These are phyloP conservation scores for Salix purpurea DNA, from an alignment of 345 rosid genomes.

Conservation along the genomic window DNA sequence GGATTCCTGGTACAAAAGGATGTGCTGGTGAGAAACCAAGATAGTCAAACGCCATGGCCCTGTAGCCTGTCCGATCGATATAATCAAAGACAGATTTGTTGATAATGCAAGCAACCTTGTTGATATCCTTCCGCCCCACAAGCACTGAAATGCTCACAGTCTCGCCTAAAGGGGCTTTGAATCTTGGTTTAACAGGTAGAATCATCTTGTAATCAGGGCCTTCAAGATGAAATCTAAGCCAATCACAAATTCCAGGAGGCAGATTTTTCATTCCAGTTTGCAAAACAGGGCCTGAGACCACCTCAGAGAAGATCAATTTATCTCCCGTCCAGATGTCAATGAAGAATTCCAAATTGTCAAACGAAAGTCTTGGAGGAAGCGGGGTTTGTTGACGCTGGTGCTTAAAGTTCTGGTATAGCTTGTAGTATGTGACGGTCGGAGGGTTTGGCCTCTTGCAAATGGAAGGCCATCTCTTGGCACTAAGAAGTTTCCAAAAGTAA, in stretches of 20 bases:
- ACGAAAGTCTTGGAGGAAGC: conserved; percentile 76
- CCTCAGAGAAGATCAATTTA: conserved; percentile 64
- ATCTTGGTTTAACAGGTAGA: conserved; percentile 68
- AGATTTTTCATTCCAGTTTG: conserved; percentile 51
- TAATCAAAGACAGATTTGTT: conserved; percentile 65
- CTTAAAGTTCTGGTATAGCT: conserved; percentile 61
- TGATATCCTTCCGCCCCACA: conserved; percentile 63
- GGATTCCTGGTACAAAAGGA: conserved; percentile 66
- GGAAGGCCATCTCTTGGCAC: conserved; percentile 92
- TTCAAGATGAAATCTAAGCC: conserved; percentile 44
- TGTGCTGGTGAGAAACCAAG: conserved; percentile 72
- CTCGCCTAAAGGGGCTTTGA: conserved; percentile 50
- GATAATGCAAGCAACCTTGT: conserved; percentile 64
- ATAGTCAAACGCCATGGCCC: conserved; percentile 81
- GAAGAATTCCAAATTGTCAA: conserved; percentile 68
- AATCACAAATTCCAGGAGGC: conserved; percentile 42
- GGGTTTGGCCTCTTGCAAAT: conserved; percentile 67
- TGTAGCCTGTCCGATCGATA: conserved; percentile 54
- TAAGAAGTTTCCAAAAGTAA: conserved; percentile 84
- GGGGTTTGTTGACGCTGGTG: conserved; percentile 40
- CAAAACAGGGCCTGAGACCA: conserved; percentile 58
- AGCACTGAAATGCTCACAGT: conserved; percentile 67
- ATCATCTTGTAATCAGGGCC: conserved; percentile 71
- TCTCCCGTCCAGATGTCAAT: conserved; percentile 86
- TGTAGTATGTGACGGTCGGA: conserved; percentile 59